Percentiles rank a stretch among this genome's conserved stretches.
These are phyloP conservation scores for Geotrichum candidum DNA, from an alignment of 1,139 yeast genomes.

Conservation along the genomic window DNA sequence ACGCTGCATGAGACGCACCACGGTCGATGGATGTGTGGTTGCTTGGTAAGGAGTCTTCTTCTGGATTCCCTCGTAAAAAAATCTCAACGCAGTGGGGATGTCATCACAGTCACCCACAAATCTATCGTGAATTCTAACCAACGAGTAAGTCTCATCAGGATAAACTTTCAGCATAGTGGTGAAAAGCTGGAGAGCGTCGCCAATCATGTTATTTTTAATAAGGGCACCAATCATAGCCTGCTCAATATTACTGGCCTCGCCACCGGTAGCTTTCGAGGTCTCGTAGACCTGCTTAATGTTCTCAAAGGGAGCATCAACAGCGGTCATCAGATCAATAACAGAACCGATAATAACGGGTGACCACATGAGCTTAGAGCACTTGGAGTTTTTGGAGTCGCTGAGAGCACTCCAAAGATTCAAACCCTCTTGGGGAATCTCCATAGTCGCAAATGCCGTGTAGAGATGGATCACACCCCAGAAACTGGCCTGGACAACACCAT, in stretches of 20 bases:
- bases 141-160: constrained; percentile 38
- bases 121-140: constrained; percentile 64
- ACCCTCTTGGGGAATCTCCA: constrained; percentile 48
- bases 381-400: constrained; percentile 12
- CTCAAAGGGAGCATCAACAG: constrained; percentile 53
- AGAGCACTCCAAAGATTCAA: constrained; percentile 43
- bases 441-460: constrained; percentile 52
- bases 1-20: constrained; percentile 60
- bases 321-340: constrained; percentile 62
- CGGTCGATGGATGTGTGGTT: constrained; percentile 68
- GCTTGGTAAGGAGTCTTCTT: constrained; percentile 66
- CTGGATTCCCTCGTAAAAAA: constrained; percentile 65
- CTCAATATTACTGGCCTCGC: constrained; percentile 41
- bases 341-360: constrained; percentile 63
- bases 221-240: constrained; percentile 61
- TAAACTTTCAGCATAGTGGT: constrained; percentile 38
- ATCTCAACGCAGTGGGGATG: constrained; percentile 61
- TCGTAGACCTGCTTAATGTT: constrained; percentile 48
- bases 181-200: constrained; percentile 48
- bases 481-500: constrained; percentile 40
- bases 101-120: constrained; percentile 82
- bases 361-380: constrained; percentile 23
- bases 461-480: constrained; percentile 53
- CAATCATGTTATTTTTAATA: constrained; percentile 45
- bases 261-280: constrained; percentile 37